These are phyloP conservation scores for Echinosophora koreensis DNA, from an alignment of 306 rosid species.

Conservation along the genomic window DNA sequence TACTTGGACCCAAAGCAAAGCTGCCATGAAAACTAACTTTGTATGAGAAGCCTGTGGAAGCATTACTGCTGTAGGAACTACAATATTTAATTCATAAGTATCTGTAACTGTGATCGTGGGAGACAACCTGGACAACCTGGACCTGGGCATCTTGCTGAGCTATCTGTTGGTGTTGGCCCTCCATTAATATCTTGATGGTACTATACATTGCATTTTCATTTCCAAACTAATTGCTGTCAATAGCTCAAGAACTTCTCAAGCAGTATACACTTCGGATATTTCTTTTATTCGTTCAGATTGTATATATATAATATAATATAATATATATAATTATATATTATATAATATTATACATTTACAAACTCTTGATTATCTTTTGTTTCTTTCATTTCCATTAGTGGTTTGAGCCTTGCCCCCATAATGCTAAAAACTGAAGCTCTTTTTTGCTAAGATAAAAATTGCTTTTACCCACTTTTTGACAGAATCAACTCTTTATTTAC, in stretches of 20 bases:
- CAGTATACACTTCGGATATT: slow-evolving; percentile 11
- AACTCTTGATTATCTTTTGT: neutral
- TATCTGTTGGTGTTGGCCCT: neutral
- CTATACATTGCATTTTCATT: neutral
- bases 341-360: neutral
- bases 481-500: too few relatives aligned
- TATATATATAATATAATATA: neutral
- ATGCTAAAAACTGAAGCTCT: too few relatives aligned
- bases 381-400: too few relatives aligned
- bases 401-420: too few relatives aligned
- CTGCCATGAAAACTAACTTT: slow-evolving; percentile 1
- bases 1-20: slow-evolving; percentile 35
- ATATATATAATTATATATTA: too few relatives aligned
- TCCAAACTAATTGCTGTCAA: slow-evolving; percentile 29
- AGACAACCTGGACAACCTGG: neutral
- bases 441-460: too few relatives aligned
- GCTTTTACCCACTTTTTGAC: too few relatives aligned
- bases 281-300: neutral
- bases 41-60: slow-evolving; percentile 29
- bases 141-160: too few relatives aligned
- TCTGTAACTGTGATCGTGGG: neutral
- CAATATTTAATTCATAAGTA: neutral
- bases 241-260: neutral
- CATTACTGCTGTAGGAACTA: neutral
- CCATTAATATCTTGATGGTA: neutral